Evolutionary conservation across 768 basidiomycete genomes (phyloP).

Genomic region (Naganishia kalamii): DNA sequence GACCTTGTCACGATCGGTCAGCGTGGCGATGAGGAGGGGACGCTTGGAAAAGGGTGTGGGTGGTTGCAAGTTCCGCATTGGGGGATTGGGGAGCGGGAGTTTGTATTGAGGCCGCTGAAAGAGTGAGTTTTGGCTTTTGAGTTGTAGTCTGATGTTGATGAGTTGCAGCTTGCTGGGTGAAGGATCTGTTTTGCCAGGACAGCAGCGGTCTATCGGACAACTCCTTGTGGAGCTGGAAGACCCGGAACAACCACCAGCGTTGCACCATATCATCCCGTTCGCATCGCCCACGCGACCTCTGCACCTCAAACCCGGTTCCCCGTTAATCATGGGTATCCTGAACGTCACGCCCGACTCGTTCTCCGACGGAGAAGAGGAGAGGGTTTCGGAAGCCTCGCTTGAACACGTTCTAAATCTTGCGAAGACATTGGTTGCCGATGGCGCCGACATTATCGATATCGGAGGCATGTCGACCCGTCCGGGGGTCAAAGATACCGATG

Average conservation of each 20-base stretch:
- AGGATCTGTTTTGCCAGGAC: conserved; percentile 55
- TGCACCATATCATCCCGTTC: conserved; percentile 39
- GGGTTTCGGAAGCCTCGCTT: conserved; percentile 56
- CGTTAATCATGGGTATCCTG: conserved; percentile 82
- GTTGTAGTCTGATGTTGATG: background rate
- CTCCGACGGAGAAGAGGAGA: conserved; percentile 71
- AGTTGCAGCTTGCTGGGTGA: background rate
- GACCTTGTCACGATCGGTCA: conserved; percentile 56
- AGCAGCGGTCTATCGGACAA: conserved; percentile 49
- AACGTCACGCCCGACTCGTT: conserved; percentile 95
- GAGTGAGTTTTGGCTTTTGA: conserved; percentile 59
- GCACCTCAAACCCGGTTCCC: conserved; percentile 27
- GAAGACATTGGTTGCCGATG: conserved; percentile 51
- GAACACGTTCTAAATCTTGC: conserved; percentile 48
- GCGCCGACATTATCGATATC: conserved; percentile 77
- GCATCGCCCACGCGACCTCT: conserved; percentile 26
- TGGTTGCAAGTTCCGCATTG: conserved; percentile 82
- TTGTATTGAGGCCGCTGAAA: conserved; percentile 76
- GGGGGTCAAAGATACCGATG: conserved; percentile 55
- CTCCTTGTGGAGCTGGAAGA: conserved; percentile 31
- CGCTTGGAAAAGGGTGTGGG: conserved; percentile 47
- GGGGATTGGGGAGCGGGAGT: conserved; percentile 74
- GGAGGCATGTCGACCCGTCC: conserved; percentile 93
- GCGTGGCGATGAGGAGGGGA: conserved; percentile 47
- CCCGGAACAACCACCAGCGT: conserved; percentile 21